Percentiles rank a stretch among this genome's conserved stretches.
phyloP scores from a whole-genome alignment of 164 flowering plant species.

The Taxillus chinensis region DNA sequence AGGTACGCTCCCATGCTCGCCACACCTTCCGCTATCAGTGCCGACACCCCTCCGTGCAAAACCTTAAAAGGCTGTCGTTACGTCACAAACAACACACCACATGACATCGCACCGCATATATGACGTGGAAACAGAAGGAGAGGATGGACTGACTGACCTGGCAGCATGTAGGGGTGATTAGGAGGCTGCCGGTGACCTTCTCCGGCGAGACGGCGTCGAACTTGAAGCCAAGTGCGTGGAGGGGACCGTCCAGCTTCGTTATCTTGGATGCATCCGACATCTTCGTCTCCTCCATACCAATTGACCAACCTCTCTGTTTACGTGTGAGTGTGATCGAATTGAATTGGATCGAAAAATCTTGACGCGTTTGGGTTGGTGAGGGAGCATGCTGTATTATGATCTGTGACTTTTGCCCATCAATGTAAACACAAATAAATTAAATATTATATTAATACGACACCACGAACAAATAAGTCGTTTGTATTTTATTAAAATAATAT shows the following conservation, averaged over 20 bases:
- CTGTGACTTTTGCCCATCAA: no score
- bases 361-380: no score
- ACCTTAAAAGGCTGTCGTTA: constrained; percentile 64
- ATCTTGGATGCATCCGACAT: constrained; percentile 11
- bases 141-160: constrained; percentile 30
- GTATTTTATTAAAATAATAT: no score
- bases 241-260: constrained; percentile 40
- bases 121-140: background rate
- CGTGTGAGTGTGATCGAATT: no score
- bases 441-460: no score
- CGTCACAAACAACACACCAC: background rate
- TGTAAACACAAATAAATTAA: no score
- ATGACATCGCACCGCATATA: no score
- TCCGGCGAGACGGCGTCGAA: constrained; percentile 37
- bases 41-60: constrained; percentile 88
- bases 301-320: no score
- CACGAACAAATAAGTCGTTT: no score
- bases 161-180: constrained; percentile 41
- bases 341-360: no score
- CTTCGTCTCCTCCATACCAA: background rate
- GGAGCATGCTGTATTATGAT: no score
- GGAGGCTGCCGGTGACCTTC: constrained; percentile 47
- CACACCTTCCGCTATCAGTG: constrained; percentile 66
- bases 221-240: constrained; percentile 51
- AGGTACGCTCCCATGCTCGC: constrained; percentile 88